A percentile compares a stretch with the other conserved stretches of the same genome.
Evolutionary conservation across 306 rosid genomes (phyloP).

Genomic region (Datisca glomerata): DNA sequence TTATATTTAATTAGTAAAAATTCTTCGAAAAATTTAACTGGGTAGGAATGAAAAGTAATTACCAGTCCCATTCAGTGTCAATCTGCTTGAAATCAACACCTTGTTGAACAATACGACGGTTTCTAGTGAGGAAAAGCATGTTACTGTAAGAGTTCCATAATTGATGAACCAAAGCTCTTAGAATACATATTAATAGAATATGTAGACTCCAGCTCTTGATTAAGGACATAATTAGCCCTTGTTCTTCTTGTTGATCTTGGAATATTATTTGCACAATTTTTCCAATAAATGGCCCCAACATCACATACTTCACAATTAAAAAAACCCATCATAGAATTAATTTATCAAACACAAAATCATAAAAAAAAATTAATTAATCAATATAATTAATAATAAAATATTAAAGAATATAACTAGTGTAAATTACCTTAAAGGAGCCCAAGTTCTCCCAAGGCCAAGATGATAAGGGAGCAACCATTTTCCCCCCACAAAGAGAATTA

Average conservation of each 20-base stretch:
- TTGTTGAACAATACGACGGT: constrained; percentile 32
- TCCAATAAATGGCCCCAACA: constrained; percentile 54
- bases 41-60: too few species aligned
- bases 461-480: constrained; percentile 62
- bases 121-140: constrained; percentile 68
- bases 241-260: constrained; percentile 34
- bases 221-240: too few species aligned
- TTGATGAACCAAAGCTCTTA: constrained; percentile 35
- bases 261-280: constrained; percentile 35
- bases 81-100: constrained; percentile 86
- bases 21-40: too few species aligned
- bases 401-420: too few species aligned
- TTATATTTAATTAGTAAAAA: too few species aligned
- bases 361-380: too few species aligned
- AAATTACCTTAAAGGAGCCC: constrained; percentile 64
- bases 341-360: too few species aligned
- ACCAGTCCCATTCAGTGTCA: constrained; percentile 92
- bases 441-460: constrained; percentile 83
- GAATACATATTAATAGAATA: constrained; percentile 30
- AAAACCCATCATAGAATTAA: too few species aligned
- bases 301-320: constrained; percentile 30
- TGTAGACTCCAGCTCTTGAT: constrained; percentile 51
- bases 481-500: neutral
- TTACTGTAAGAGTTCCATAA: constrained; percentile 33
- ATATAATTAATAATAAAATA: too few species aligned